phyloP scores from a whole-genome alignment of 164 flowering plant species.

The Magnolia kwangsiensis region DNA sequence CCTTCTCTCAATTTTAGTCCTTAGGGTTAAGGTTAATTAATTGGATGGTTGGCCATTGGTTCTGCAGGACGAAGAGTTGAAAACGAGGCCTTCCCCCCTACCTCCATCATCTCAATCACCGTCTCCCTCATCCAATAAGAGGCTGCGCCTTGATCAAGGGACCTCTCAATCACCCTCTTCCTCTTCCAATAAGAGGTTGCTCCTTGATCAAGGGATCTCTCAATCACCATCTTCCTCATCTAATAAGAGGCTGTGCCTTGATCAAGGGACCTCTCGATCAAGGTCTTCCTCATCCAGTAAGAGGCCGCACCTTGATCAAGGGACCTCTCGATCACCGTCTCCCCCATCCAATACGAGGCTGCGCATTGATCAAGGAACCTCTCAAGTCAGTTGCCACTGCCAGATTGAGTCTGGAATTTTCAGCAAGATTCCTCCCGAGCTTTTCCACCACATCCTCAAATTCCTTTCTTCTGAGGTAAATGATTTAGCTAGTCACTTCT shows the following conservation, averaged over 20 bases:
- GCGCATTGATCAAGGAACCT: conserved; percentile 17
- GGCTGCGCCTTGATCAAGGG: conserved; percentile 22
- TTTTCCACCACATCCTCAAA: conserved; percentile 75
- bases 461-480: conserved; percentile 89
- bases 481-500: not conserved
- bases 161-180: not conserved
- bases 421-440: conserved; percentile 77
- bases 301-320: too few relatives aligned
- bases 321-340: too few relatives aligned
- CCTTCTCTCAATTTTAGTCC: not conserved
- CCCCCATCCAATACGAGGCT: conserved; percentile 26
- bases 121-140: conserved; percentile 21
- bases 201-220: too few relatives aligned
- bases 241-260: conserved; percentile 33
- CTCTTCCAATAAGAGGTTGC: not conserved
- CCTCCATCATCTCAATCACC: not conserved
- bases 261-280: not conserved
- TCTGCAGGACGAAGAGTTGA: conserved; percentile 14
- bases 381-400: not conserved
- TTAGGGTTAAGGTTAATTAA: not conserved
- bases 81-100: conserved; percentile 8
- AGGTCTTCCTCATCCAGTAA: not conserved
- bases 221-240: not conserved
- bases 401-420: conserved; percentile 55
- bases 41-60: not conserved